These are phyloP conservation scores for Biscutella laevigata DNA, from an alignment of 441 rosid genomes.

Conservation along the genomic window DNA sequence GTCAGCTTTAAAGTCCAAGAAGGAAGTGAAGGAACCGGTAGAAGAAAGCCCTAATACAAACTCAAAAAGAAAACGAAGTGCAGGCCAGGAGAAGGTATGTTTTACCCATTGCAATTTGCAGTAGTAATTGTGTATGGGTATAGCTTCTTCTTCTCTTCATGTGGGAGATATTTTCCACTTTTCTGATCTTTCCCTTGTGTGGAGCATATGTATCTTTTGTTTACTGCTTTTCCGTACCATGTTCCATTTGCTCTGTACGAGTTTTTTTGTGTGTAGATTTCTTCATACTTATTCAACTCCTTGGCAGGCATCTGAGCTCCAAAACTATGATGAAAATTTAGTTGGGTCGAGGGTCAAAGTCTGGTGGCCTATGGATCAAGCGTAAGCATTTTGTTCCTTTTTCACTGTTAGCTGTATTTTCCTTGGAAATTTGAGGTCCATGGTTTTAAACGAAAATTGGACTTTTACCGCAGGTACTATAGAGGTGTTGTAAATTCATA, in stretches of 20 bases:
- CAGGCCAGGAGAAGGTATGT: slow-evolving; percentile 45
- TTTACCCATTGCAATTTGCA: not conserved
- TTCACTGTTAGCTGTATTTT: slow-evolving; percentile 1
- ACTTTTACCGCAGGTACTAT: slow-evolving; percentile 55
- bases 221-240: not conserved
- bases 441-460: not conserved
- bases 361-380: slow-evolving; percentile 88
- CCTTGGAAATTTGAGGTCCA: not conserved
- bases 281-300: slow-evolving; percentile 21
- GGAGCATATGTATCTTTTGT: not conserved
- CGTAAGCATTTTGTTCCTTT: slow-evolving; percentile 38
- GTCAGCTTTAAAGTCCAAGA: slow-evolving; percentile 35
- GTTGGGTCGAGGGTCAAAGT: slow-evolving; percentile 72
- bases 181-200: not conserved
- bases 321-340: slow-evolving; percentile 38
- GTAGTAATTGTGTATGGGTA: slow-evolving; percentile 1
- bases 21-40: slow-evolving; percentile 37
- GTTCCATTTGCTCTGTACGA: not conserved
- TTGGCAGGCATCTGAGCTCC: slow-evolving; percentile 46
- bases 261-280: not conserved
- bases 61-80: slow-evolving; percentile 53
- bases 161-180: not conserved
- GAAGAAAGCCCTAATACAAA: slow-evolving; percentile 55
- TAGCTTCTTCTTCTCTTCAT: slow-evolving; percentile 4
- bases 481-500: slow-evolving; percentile 54